Conservation (phyloP, 805 yeast species). For the Sugiyamaella qingdaonensis region DNA sequence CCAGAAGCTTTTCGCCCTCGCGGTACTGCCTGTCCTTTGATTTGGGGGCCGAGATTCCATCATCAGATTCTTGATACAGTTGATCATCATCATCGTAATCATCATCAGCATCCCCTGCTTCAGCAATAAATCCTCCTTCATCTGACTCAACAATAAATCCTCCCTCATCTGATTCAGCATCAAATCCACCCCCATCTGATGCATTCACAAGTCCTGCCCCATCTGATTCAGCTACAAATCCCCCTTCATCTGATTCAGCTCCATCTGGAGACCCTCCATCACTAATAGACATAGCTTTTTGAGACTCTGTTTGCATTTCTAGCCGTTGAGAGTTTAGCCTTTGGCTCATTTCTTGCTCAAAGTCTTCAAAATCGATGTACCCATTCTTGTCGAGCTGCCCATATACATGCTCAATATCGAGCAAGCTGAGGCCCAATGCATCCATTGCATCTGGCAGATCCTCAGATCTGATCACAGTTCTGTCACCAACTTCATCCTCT, state of each 20-base stretch:
- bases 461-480: conserved; percentile 23
- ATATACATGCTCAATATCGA: conserved; percentile 14
- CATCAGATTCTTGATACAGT: not conserved
- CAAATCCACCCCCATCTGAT: not conserved
- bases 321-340: not conserved
- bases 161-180: not conserved
- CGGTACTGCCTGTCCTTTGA: conserved; percentile 2
- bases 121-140: not conserved
- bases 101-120: not conserved
- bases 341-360: conserved; percentile 23
- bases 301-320: not conserved
- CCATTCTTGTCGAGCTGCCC: conserved; percentile 29
- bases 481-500: conserved; percentile 24
- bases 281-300: not conserved
- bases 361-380: conserved; percentile 28
- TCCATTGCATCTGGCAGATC: conserved; percentile 27
- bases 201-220: not conserved
- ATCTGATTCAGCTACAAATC: not conserved
- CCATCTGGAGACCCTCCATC: conserved; percentile 5
- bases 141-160: not conserved
- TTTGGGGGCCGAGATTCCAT: not conserved
- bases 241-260: not conserved
- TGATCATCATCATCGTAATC: not conserved
- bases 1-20: conserved; percentile 1
- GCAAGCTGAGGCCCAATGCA: conserved; percentile 26